These are phyloP conservation scores for Plasmodium knowlesi DNA, from an alignment of 169 alveolate genomes.

Conservation along the genomic window DNA sequence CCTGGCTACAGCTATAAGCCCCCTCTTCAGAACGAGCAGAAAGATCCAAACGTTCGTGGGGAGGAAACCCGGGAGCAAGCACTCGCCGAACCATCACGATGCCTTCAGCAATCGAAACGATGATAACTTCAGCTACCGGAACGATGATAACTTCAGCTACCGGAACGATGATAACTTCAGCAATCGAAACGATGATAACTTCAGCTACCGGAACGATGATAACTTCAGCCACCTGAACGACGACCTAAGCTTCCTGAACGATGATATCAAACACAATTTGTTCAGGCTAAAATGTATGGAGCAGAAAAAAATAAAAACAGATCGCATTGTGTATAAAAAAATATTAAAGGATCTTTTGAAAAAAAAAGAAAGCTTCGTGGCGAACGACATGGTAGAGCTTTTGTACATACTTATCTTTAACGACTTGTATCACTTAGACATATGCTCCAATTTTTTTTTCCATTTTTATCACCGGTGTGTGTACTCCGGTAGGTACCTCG, in stretches of 20 bases:
- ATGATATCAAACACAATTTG: constrained; percentile 63
- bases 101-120: constrained; percentile 12
- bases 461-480: constrained; percentile 59
- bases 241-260: constrained; percentile 24
- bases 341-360: constrained; percentile 63
- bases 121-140: background rate
- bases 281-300: constrained; percentile 70
- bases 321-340: constrained; percentile 63
- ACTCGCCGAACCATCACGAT: background rate
- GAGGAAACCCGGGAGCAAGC: background rate
- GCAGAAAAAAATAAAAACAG: constrained; percentile 73
- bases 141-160: constrained; percentile 11
- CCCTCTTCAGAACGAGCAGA: constrained; percentile 8
- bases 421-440: constrained; percentile 69
- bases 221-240: background rate
- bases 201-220: constrained; percentile 16
- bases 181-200: constrained; percentile 1
- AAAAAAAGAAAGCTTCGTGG: constrained; percentile 53
- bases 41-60: constrained; percentile 16
- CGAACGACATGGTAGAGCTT: constrained; percentile 42
- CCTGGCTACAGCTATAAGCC: background rate
- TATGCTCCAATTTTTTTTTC: constrained; percentile 46
- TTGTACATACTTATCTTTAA: constrained; percentile 64
- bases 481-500: constrained; percentile 35
- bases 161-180: constrained; percentile 26